A percentile compares a stretch with the other conserved stretches of the same genome.
phyloP scores from a whole-genome alignment of 2,329 filamentous ascomycete species.

The Zasmidium angulare region DNA sequence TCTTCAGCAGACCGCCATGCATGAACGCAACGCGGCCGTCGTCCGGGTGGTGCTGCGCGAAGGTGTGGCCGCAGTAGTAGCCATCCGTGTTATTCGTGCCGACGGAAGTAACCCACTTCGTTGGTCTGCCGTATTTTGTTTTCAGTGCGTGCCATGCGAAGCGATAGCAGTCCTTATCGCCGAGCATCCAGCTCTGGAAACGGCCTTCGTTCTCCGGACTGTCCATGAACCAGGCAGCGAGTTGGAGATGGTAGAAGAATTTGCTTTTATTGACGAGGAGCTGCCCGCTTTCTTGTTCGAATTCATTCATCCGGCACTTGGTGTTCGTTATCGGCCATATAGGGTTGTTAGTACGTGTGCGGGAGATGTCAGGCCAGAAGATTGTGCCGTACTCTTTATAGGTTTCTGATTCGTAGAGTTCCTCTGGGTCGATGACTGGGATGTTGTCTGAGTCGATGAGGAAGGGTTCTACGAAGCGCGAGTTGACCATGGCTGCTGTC shows the following conservation, averaged over 20 bases:
- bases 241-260: conserved; percentile 38
- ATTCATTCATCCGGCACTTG: conserved; percentile 34
- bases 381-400: conserved; percentile 35
- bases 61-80: conserved; percentile 34
- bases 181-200: conserved; percentile 30
- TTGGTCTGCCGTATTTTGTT: conserved; percentile 29
- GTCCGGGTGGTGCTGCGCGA: conserved; percentile 35
- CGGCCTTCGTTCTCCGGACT: conserved; percentile 11
- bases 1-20: conserved; percentile 34
- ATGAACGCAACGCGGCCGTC: conserved; percentile 32
- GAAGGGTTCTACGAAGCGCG: conserved; percentile 54
- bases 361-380: conserved; percentile 38
- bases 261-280: conserved; percentile 36
- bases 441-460: conserved; percentile 66
- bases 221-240: conserved; percentile 35
- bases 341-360: conserved; percentile 28
- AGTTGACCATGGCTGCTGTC: conserved; percentile 59
- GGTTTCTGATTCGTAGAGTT: conserved; percentile 30
- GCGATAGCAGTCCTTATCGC: conserved; percentile 38
- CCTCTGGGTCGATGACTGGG: conserved; percentile 42
- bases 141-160: conserved; percentile 36
- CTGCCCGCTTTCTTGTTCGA: conserved; percentile 38
- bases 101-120: conserved; percentile 30
- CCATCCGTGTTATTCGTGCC: conserved; percentile 18
- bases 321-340: conserved; percentile 37